Base-by-base conservation (phyloP, 768 basidiomycete species). In the Collybia nuda region DNA sequence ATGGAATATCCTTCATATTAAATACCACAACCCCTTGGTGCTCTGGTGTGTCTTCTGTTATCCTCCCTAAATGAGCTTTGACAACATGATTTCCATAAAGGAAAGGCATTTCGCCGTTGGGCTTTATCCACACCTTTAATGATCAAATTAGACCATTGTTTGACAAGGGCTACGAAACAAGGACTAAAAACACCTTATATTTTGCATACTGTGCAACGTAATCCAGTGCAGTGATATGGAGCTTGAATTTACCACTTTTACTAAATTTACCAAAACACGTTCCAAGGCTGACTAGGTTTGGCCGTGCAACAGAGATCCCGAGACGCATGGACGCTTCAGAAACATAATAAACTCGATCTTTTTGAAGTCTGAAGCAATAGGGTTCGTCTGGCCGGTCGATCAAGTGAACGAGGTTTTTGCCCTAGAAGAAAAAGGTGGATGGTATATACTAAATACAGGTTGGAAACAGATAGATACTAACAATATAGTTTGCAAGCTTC, bases 61-160 rank as follows among this genome's bases (percentile, higher is more conserved):
- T 98, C 52, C 96, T 82, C 15, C 97, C 97, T n/a, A 99, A 76
- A 70, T 99, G 97, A 7, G 97, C 97, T 71, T 98, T 99, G 56
- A 98, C 82, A 52, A 98, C 87, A 72, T 99, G 95, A 65, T 99
- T 99, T 50, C 97, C 97, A 63, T 99, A 99, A 32, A 99, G 73
- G 79, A 96, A 99, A 1, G 97, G 97, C 88, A 99, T 96, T 72
- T 99, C 97, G 62, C 97, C 97, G 57, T 98, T 96, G 21, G 95
- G 88, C 69, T 99, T 99, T 66, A 99, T 93, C 97, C 97, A 99
- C 15, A 98, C 82, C 96, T 98, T 52, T 3, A 26, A n/a, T n/a
- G 28, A 32, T 32, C 14, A 11, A 14, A 32, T 32, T 32, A 2
- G 12, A 45, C 19, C 37, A 53, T 15, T 19, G 50, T 29, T 50